Evolutionary conservation across 2,329 filamentous ascomycete genomes (phyloP), one percentile per base, ranked within the genome.

Genomic region (Parascedosporium putredinis): DNA sequence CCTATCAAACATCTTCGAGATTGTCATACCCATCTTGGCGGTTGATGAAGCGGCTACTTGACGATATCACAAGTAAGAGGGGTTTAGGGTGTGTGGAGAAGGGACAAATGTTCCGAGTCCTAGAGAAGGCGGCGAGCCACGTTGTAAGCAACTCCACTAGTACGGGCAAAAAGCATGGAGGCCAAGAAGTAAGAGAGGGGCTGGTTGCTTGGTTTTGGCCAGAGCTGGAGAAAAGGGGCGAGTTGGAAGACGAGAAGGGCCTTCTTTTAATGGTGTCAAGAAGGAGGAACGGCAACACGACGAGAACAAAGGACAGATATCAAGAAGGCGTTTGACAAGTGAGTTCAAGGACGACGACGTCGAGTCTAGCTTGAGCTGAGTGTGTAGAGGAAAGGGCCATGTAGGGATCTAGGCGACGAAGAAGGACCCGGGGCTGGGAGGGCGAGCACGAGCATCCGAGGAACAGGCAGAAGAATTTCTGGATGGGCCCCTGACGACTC

Each of bases 1-100:
- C 76, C 85, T 83, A 69, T 95, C 88, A 72, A 97, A 93, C 67
- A 97, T 71, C 81, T 93, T 95, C 64, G 90, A 97, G 75, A 97
- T 88, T 68, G 86, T 83, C 72, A 97, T 81, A 94, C 93, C 93
- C 93, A 98, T 98, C 56, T 58, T 59, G 54, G 55, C 56, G 57
- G 56, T 55, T 50, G 57, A 56, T 58, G 55, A 58, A 54, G 42
- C 25, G 42, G 42, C 23, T 47, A 14, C 31, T 31, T 31, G 20
- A 25, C 14, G 45, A 38, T 38, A 40, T 48, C 27, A 48, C 22
- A 33, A 40, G 34, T 27, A 25, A 48, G 20, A 20, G 24, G 24
- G 22, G n/a, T n/a, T n/a, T n/a, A n/a, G 14, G 33, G 20, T 3
- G 23, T 8, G n/a, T 48, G 46, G 29, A 16, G 5, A 42, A 14